Base-by-base conservation (phyloP, 2,329 filamentous ascomycete species). In the Alternaria sp. region DNA sequence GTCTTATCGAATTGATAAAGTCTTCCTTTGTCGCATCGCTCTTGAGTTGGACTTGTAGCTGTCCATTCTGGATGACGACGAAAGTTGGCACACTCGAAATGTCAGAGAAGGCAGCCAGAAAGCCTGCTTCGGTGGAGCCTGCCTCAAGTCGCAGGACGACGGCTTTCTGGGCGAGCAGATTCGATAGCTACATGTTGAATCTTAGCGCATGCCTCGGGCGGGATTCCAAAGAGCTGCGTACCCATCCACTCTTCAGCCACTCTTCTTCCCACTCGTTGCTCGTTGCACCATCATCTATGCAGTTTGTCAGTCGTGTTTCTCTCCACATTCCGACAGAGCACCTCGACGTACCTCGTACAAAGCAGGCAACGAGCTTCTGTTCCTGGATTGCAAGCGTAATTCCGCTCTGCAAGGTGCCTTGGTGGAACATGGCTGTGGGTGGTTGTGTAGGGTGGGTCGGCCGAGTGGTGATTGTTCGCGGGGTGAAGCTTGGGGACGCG, bases 71-170 rank as follows among this genome's bases (percentile, higher is more conserved):
- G 68, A 97, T 94, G 20, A 96, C 82, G 16, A 97, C 85, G 8
- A 97, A 80, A 1, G 91, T 91, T 0, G 94, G 94, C n/a, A 88
- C 88, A 66, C 88, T 88, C 1, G 87, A 86, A n/a, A 97, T 82
- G 0, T 92, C 91, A 70, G 92, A 96, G 71, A 97, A 91, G 46
- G 92, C 91, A 9, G 89, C 86, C 14, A 98, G 83, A 71, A 93
- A 96, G 6, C 87, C 88, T 9, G 93, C 93, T 81, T 97, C 93
- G 66, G 91, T 86, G 2, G 91, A 93, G 22, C 89, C 91, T 18
- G 89, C 88, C 34, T 84, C 79, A 22, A 97, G 83, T 51, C 89
- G 87, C 22, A 97, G 82, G 7, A 90, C 80, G 20, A 97, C 83
- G 3, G 92, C 86, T 71, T 89, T 87, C 36, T 84, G 81, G 26